Base-by-base conservation (phyloP, 805 yeast species). In the Kluyveromyces aestuarii region DNA sequence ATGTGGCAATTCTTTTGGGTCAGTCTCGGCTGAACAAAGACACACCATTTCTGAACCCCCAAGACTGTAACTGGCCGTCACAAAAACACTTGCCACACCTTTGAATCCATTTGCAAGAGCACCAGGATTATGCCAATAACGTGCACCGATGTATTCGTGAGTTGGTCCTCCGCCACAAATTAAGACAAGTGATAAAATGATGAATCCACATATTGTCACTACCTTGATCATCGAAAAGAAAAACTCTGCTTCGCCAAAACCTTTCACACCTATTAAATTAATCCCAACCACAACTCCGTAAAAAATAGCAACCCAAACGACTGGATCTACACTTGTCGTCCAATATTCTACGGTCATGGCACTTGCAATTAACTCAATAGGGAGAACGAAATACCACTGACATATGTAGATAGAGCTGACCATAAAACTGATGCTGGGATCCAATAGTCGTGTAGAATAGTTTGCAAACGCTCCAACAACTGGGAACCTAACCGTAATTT, bases 11-110 rank as follows among this genome's bases (percentile, higher is more conserved):
- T 82, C 66, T 48, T 71, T 71, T 63, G 83, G 77, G 21, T 68
- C 75, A 6, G 88, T 74, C 66, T 84, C 91, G 13, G 88, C 89
- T 19, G 88, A 83, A 5, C 87, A 84, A 40, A 84, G 68, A 44
- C 87, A 84, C 25, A 78, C 76, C 54, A 84, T 70, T 66, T 84
- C 91, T 14, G 86, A 77, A 49, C 91, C 90, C 41, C 83, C 79
- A 60, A 80, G 83, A 16, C 87, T 74, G 61, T 82, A 84, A 0
- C 88, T 87, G 18, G 90, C 88, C 36, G 82, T 77, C 40, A 82
- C 81, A 50, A 84, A 75, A 16, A 80, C 85, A 1, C 82, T 70
- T 55, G 80, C 76, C 44, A 82, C 80, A 51, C 87, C 87, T 62
- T 81, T 82, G 62, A 81, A 68, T 8, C 80, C 79, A 54, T 70